Evolutionary conservation across 805 yeast species (phyloP).

Genomic region (Pichia rugopelliculosa): DNA sequence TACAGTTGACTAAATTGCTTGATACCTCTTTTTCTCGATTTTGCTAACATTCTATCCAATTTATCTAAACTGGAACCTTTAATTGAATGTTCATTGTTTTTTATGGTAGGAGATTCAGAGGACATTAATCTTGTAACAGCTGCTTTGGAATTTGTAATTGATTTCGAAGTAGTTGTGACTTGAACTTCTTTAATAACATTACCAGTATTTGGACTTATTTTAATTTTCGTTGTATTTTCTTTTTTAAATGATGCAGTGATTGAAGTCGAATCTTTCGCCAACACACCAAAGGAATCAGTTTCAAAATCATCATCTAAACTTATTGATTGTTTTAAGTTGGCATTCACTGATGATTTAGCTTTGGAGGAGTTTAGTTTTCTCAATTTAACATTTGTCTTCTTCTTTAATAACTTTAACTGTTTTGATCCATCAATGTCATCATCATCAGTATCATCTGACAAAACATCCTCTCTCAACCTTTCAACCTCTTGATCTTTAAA

Average conservation of each 20-base stretch:
- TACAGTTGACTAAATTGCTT: constrained; percentile 3
- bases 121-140: constrained; percentile 24
- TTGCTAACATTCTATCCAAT: constrained; percentile 12
- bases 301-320: constrained; percentile 5
- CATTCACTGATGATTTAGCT: constrained; percentile 4
- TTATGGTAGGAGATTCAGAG: not conserved
- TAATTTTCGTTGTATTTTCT: constrained; percentile 11
- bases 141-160: constrained; percentile 19
- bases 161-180: constrained; percentile 24
- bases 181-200: constrained; percentile 23
- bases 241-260: constrained; percentile 25
- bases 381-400: constrained; percentile 36
- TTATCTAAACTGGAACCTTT: constrained; percentile 11
- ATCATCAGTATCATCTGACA: constrained; percentile 17
- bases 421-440: constrained; percentile 30
- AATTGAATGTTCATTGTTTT: not conserved
- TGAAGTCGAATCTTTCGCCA: constrained; percentile 21
- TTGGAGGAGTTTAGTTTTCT: constrained; percentile 45
- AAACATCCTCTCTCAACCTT: constrained; percentile 3
- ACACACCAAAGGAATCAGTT: constrained; percentile 15
- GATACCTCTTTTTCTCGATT: constrained; percentile 12
- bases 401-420: constrained; percentile 28
- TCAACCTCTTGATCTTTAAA: constrained; percentile 10
- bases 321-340: not conserved
- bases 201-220: constrained; percentile 20